Evolutionary conservation across 2,329 filamentous ascomycete species (phyloP).

Genomic region (Xylariomycetidae sp.): DNA sequence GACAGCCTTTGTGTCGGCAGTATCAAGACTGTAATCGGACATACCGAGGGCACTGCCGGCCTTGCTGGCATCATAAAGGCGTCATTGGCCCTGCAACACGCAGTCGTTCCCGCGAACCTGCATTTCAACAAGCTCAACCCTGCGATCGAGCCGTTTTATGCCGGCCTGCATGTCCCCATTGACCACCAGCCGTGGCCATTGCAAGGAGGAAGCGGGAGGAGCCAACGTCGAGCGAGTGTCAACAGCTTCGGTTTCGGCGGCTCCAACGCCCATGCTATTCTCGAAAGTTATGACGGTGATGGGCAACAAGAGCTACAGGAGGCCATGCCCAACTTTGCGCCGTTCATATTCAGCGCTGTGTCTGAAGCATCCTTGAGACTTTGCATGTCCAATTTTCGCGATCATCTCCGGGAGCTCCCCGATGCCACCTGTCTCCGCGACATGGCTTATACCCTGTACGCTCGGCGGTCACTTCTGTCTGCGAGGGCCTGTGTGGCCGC

Average conservation of each 20-base stretch:
- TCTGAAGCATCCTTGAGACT: background rate
- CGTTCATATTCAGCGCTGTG: conserved; percentile 8
- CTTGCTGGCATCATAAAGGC: conserved; percentile 23
- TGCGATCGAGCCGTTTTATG: conserved; percentile 17
- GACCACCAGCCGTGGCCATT: conserved; percentile 13
- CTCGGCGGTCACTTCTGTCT: conserved; percentile 4
- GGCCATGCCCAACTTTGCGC: conserved; percentile 1
- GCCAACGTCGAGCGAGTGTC: conserved; percentile 11
- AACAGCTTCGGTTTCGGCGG: conserved; percentile 23
- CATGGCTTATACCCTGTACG: conserved; percentile 9
- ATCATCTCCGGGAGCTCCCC: background rate
- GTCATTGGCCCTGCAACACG: conserved; percentile 12
- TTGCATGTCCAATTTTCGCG: background rate
- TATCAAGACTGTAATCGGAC: conserved; percentile 24
- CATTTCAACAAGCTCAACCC: conserved; percentile 25
- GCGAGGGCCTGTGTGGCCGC: no score
- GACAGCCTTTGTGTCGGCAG: conserved; percentile 10
- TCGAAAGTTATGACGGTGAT: conserved; percentile 9
- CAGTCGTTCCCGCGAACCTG: conserved; percentile 24
- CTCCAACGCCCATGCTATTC: conserved; percentile 19
- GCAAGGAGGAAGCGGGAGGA: background rate
- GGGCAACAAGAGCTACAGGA: background rate
- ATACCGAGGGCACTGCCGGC: conserved; percentile 22
- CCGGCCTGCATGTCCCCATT: conserved; percentile 10
- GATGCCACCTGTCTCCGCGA: background rate